These are phyloP conservation scores for Agroathelia rolfsii DNA, from an alignment of 1,284 basidiomycete species.

Conservation along the genomic window DNA sequence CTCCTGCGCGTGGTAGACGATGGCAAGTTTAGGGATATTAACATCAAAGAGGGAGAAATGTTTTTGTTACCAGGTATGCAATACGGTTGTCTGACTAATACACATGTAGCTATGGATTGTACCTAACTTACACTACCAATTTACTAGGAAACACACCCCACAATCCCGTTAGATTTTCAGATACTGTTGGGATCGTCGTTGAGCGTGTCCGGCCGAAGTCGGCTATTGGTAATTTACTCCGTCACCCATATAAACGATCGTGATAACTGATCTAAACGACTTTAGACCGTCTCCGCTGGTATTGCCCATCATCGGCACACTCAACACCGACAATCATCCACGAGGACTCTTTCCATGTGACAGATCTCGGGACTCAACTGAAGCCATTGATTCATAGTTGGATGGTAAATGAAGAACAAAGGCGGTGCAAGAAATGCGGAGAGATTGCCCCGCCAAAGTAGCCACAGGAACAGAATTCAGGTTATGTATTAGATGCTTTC, in stretches of 20 bases:
- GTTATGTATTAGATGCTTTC: too few species aligned
- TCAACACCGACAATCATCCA: conserved; percentile 72
- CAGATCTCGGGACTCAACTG: conserved; percentile 87
- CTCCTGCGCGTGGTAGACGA: conserved; percentile 81
- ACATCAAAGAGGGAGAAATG: conserved; percentile 93
- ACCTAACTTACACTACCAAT: background rate
- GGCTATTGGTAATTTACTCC: conserved; percentile 42
- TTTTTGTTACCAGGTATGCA: conserved; percentile 80
- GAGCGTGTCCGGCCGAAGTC: conserved; percentile 76
- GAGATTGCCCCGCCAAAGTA: conserved; percentile 56
- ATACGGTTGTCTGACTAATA: conserved; percentile 5
- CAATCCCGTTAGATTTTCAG: conserved; percentile 83
- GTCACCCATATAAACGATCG: background rate
- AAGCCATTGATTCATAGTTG: conserved; percentile 86
- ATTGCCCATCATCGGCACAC: conserved; percentile 70
- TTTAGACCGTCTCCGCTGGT: conserved; percentile 93
- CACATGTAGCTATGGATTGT: background rate
- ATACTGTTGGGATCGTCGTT: conserved; percentile 92
- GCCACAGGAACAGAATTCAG: too few species aligned
- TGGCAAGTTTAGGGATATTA: conserved; percentile 79
- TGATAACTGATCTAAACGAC: conserved; percentile 8
- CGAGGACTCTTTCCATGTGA: conserved; percentile 83
- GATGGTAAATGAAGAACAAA: conserved; percentile 49
- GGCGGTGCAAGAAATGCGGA: conserved; percentile 67
- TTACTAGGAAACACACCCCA: conserved; percentile 88